Base-by-base conservation (phyloP, 805 yeast species). In the Metschnikowia noctiluminum region DNA sequence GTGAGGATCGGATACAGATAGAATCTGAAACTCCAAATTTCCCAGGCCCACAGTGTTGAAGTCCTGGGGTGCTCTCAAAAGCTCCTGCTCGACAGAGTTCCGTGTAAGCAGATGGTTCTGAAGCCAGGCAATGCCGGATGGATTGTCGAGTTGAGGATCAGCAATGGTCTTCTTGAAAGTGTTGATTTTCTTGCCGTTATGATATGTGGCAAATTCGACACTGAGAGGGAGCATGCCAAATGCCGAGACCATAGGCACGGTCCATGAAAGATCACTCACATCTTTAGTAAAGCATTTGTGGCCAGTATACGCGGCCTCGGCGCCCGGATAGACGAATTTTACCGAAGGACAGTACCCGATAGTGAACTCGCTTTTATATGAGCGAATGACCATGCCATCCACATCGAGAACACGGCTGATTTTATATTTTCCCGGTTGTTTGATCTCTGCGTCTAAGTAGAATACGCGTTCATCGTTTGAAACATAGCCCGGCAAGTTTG, bases 291-390 rank as follows among this genome's bases (percentile, higher is more conserved):
- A 68, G 70, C 98, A 94, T 54, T 78, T 75, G 56, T 83, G 80
- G 32, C 57, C 61, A 4, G 56, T 41, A 16, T 56, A 48, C 8
- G 49, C 48, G 30, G 50, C 52, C n/a, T 52, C 62, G 7, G 60
- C 46, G 0, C 63, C 60, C 0, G 77, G 72, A 27, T 71, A 66
- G 2, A 53, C 56, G 46, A 89, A 77, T 16, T 73, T 65, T 0
- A 89, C 96, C 3, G 69, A 70, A 1, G 99, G 99, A 64, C 99
- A 92, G 38, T 74, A 63, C 3, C 95, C 83, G 8, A 94, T 73
- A 15, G 85, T 60, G 34, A 89, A 73, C 43, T 82, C 84, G 1
- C 86, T 79, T 51, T 77, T 80, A 53, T 74, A 78, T 1, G 82
- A 72, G 57, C 87, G 78, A 32, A 88, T 78, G 14, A 77, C 78